phyloP scores from a whole-genome alignment of 2,329 filamentous ascomycete species.

The Cladophialophora exuberans region DNA sequence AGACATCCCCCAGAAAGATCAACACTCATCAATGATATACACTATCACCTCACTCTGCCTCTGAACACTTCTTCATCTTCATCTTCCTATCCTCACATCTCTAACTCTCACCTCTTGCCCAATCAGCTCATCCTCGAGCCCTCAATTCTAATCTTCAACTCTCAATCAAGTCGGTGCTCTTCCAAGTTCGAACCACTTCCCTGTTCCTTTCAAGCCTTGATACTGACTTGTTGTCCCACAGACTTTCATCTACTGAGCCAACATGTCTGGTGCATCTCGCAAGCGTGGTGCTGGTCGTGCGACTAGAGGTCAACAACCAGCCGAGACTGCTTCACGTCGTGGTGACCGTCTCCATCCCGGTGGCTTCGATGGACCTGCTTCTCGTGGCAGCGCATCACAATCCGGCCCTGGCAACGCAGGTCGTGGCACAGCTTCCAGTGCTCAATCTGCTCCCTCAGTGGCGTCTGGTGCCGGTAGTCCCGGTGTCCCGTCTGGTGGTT shows the following conservation, averaged over 20 bases:
- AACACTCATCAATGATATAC: no score
- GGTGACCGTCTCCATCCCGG: conserved; percentile 23
- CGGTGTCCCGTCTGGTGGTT: conserved; percentile 18
- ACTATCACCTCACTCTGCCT: no score
- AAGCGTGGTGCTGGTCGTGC: conserved; percentile 31
- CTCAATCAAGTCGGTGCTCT: neutral
- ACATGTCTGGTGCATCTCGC: conserved; percentile 31
- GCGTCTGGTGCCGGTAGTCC: conserved; percentile 22
- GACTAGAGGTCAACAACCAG: conserved; percentile 36
- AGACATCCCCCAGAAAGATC: no score
- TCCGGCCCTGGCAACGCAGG: conserved; percentile 24
- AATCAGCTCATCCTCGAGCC: neutral
- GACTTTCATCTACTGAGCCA: neutral
- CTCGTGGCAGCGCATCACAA: conserved; percentile 29
- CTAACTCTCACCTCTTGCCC: neutral
- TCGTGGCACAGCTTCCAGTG: conserved; percentile 18
- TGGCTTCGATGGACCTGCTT: conserved; percentile 34
- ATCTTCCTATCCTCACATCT: no score
- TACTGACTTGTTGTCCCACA: conserved; percentile 12
- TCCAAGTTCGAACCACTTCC: neutral
- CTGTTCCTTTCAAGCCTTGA: conserved; percentile 1
- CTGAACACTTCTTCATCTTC: no score
- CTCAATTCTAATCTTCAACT: neutral
- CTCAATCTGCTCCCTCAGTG: conserved; percentile 17
- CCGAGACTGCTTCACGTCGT: conserved; percentile 35